A percentile compares a stretch with the other conserved stretches of the same genome.
phyloP scores from a whole-genome alignment of 768 basidiomycete species.

The Naganishia friedmannii region DNA sequence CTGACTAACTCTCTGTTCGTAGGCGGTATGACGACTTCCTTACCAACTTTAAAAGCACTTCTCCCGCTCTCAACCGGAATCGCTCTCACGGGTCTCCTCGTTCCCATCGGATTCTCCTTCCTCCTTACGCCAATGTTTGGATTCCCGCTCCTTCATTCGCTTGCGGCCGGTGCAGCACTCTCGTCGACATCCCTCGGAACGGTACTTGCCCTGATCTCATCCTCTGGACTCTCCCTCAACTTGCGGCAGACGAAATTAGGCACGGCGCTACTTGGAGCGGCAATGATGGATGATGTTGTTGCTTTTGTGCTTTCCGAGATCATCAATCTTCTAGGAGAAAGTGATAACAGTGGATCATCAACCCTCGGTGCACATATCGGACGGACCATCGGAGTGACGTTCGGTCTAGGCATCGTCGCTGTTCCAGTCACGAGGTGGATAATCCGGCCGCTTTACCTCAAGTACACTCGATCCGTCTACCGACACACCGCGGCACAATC shows the following conservation, averaged over 20 bases:
- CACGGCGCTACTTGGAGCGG: constrained; percentile 62
- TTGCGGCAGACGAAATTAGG: constrained; percentile 59
- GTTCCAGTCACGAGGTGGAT: constrained; percentile 51
- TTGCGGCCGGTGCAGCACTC: constrained; percentile 64
- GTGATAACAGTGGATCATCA: constrained; percentile 2
- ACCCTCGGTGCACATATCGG: constrained; percentile 52
- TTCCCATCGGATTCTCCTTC: constrained; percentile 47
- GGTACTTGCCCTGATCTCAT: constrained; percentile 61
- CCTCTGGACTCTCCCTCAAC: constrained; percentile 45
- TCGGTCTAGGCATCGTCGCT: constrained; percentile 57
- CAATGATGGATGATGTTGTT: constrained; percentile 65
- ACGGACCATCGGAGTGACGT: constrained; percentile 60
- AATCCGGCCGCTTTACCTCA: constrained; percentile 42
- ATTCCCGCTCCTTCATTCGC: constrained; percentile 59
- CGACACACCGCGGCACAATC: constrained; percentile 6
- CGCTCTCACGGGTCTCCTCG: constrained; percentile 59
- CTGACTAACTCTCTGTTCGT: background rate
- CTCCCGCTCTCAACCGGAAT: constrained; percentile 57
- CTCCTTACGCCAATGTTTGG: constrained; percentile 58
- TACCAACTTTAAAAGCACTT: constrained; percentile 56
- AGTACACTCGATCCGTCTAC: constrained; percentile 1
- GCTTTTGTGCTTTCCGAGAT: constrained; percentile 63
- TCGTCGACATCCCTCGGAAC: constrained; percentile 68
- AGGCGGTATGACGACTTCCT: constrained; percentile 62
- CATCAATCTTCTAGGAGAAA: constrained; percentile 50